Evolutionary conservation across 2,329 filamentous ascomycete species (phyloP), one percentile per base, ranked within the genome.

Genomic region (Pezicula rhizophila): DNA sequence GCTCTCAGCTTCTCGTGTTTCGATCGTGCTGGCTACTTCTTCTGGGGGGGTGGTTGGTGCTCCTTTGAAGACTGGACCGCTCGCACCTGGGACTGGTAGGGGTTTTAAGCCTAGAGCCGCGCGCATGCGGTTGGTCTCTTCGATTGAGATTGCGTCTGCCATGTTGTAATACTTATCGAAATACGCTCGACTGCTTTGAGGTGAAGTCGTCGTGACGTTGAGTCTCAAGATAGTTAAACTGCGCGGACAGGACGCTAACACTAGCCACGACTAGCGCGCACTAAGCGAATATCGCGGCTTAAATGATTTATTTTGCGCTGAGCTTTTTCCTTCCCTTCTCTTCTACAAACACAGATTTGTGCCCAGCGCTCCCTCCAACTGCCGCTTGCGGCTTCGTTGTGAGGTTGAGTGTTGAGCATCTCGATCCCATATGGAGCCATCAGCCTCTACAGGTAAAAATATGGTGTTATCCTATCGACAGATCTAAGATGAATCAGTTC

Each of bases 381-480:
- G 85, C 78, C 84, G 72, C 77, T 75, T 61, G 66, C 62, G 56
- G 57, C 54, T 59, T 64, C 70, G 74, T 58, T 64, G 66, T 73
- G 72, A 79, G 83, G 88, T 92, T 70, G 87, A 91, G 77, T 79
- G 71, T 79, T 87, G 80, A 65, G 82, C 87, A 92, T 83, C 81
- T 92, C 87, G 87, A 88, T 89, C 82, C 79, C 73, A 69, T 67
- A 89, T 84, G 87, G 87, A 90, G 84, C 83, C 85, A 88, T 83
- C 79, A 56, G 57, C 64, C 57, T 59, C 61, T 46, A 60, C 47
- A 42, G 57, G 52, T 55, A 33, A 18, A 18, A 45, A 48, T 33
- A 83, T 89, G 87, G 81, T 90, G 85, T 87, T 71, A 75, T 91
- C 87, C 85, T 82, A 88, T 90, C 87, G 89, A 95, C 90, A 93